Conservation (phyloP, 768 basidiomycete species). For the Suillus cothurnatus region DNA sequence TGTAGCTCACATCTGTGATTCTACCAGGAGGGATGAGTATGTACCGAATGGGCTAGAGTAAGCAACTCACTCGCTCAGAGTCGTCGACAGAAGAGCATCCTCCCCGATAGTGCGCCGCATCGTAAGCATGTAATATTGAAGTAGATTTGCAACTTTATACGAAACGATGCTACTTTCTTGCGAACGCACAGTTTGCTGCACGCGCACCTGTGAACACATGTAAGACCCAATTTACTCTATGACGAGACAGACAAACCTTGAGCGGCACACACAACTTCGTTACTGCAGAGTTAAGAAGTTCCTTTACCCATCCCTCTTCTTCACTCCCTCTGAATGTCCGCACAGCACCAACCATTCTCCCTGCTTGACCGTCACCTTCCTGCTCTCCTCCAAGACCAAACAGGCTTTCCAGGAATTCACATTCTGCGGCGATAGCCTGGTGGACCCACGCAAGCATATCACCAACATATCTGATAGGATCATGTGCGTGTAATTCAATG, state of each 20-base stretch:
- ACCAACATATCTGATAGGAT: slow-evolving; percentile 93
- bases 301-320: slow-evolving; percentile 78
- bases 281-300: slow-evolving; percentile 80
- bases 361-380: neutral
- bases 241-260: slow-evolving; percentile 51
- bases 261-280: slow-evolving; percentile 87
- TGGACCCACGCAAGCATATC: slow-evolving; percentile 99
- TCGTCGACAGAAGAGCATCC: slow-evolving; percentile 73
- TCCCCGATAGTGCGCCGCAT: slow-evolving; percentile 92
- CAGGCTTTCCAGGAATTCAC: slow-evolving; percentile 87
- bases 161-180: slow-evolving; percentile 93
- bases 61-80: slow-evolving; percentile 72
- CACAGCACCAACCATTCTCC: slow-evolving; percentile 77
- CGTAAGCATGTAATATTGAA: slow-evolving; percentile 92
- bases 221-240: neutral
- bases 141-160: slow-evolving; percentile 92
- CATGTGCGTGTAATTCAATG: slow-evolving; percentile 97
- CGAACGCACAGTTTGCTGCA: slow-evolving; percentile 90
- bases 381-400: slow-evolving; percentile 65
- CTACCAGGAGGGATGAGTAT: slow-evolving; percentile 39
- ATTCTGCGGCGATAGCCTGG: slow-evolving; percentile 92
- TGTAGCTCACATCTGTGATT: slow-evolving; percentile 78
- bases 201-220: slow-evolving; percentile 58
- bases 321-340: slow-evolving; percentile 55
- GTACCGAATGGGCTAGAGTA: neutral